phyloP scores from a whole-genome alignment of 305 asterid species.

The Solanum chacoense region DNA sequence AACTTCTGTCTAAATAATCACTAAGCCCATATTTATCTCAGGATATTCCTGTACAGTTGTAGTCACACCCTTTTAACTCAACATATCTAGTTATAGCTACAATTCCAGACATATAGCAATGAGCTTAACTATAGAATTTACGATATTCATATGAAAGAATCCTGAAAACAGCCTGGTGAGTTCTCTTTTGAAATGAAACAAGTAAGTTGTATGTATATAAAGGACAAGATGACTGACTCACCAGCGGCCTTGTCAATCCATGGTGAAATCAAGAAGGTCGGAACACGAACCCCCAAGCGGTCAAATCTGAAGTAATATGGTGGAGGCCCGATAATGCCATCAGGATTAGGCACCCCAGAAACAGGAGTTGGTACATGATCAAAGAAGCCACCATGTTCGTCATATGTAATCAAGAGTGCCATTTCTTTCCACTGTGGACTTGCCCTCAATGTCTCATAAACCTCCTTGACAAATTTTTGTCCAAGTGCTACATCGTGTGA shows the following conservation, averaged over 20 bases:
- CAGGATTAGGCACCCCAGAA: constrained; percentile 89
- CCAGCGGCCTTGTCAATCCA: constrained; percentile 93
- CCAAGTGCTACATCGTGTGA: constrained; percentile 88
- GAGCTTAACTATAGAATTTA: neutral
- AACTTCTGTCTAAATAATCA: neutral
- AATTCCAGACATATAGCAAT: neutral
- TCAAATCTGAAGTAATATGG: constrained; percentile 76
- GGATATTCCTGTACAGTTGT: neutral
- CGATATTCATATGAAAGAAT: neutral
- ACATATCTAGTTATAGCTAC: neutral
- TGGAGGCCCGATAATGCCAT: constrained; percentile 93
- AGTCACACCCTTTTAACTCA: neutral
- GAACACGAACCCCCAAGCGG: constrained; percentile 93
- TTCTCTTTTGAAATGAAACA: neutral
- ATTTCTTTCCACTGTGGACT: constrained; percentile 96
- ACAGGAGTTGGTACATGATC: constrained; percentile 97
- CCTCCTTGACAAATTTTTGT: constrained; percentile 94
- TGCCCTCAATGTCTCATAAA: constrained; percentile 75
- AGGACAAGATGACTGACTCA: constrained; percentile 21
- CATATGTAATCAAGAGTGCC: constrained; percentile 89
- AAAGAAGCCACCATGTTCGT: constrained; percentile 92
- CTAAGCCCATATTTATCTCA: neutral
- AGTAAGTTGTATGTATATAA: neutral
- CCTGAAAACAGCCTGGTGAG: neutral
- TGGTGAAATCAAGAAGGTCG: constrained; percentile 77